Base-by-base conservation (phyloP, 208 protist species). In the Trypanosoma congolense region DNA sequence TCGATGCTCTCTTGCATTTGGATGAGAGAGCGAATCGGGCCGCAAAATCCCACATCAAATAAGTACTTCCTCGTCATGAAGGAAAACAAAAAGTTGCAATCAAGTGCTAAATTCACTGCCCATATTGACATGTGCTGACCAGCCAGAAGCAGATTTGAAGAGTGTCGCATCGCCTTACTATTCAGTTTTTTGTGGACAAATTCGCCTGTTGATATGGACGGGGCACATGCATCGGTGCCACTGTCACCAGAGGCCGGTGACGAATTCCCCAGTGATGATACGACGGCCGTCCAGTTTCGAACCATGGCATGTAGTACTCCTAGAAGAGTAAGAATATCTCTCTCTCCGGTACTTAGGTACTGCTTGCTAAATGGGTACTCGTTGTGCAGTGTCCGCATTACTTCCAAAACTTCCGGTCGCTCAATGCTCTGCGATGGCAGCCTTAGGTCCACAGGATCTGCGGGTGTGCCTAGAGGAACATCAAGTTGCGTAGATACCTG, bases 81-180 rank as follows among this genome's bases (percentile, higher is more conserved):
- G 10, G 68, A 61, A 59, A 93, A 96, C 31, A 96, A 77, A 61
- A 88, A 96, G 40, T 55, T 56, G 61, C 75, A 88, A 62, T 96
- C 86, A 4, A 90, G 61, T 1, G 83, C 84, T 16, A 96, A 56
- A 51, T 80, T 81, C 8, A 90, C 80, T 3, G 77, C 80, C 90
- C 90, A 96, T 16, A 68, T 85, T 44, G 50, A 65, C 16, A 71
- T 61, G 45, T 91, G 83, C 51, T 89, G 83, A 9, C 83, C 87
- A 29, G 87, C 82, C 6, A 88, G 62, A 26, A 87, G 63, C 9
- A 82, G 64, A 31, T 88, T 77, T 3, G 78, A 86, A 70, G 73
- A 81, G n/a, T 89, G 80, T 36, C 80, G 75, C 47, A 87, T 64
- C 24, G 81, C 83, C 57, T 93, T 93, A 56, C 75, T 78, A 65